Conservation (phyloP, 768 basidiomycete genomes). For the Suillus sp. region DNA sequence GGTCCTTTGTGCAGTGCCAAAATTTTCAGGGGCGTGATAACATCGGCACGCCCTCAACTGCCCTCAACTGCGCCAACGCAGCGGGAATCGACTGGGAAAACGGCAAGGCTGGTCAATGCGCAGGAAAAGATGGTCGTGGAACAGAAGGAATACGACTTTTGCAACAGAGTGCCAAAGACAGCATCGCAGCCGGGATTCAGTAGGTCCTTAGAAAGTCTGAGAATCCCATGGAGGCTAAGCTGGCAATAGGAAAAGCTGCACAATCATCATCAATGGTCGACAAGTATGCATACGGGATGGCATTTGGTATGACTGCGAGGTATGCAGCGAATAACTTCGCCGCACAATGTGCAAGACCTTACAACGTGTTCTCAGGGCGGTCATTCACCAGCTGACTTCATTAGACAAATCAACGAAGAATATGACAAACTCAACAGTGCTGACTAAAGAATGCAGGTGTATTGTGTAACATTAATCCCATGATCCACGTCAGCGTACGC, state of each 20-base stretch:
- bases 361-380: conserved; percentile 54
- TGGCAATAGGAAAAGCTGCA: conserved; percentile 75
- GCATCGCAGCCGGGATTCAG: conserved; percentile 56
- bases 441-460: conserved; percentile 23
- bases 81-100: conserved; percentile 70
- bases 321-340: conserved; percentile 33
- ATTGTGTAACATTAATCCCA: conserved; percentile 12
- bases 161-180: conserved; percentile 53
- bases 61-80: conserved; percentile 62
- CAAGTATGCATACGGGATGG: conserved; percentile 76
- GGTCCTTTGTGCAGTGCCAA: conserved; percentile 82
- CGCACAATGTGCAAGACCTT: conserved; percentile 3
- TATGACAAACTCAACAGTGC: conserved; percentile 62
- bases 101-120: conserved; percentile 57
- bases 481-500: conserved; percentile 17
- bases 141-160: conserved; percentile 67
- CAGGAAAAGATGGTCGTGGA: conserved; percentile 60
- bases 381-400: conserved; percentile 73
- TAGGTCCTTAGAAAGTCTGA: conserved; percentile 32
- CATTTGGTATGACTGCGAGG: conserved; percentile 80
- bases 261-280: conserved; percentile 71
- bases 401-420: conserved; percentile 73
- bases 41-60: conserved; percentile 68
- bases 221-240: conserved; percentile 13
- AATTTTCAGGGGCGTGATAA: conserved; percentile 62